phyloP scores from a whole-genome alignment of 2,329 filamentous ascomycete species.

The Penicillium sp. region DNA sequence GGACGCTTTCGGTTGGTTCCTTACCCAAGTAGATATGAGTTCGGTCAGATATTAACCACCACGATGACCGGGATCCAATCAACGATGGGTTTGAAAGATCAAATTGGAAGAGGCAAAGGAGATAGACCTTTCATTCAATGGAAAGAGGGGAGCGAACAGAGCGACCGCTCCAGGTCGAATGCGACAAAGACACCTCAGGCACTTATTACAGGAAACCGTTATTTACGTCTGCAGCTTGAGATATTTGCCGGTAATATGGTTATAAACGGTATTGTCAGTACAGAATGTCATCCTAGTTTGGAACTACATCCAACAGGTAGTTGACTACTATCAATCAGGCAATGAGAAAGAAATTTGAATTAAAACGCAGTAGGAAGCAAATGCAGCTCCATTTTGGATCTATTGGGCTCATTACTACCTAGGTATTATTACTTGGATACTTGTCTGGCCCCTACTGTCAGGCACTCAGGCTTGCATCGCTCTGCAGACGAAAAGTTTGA shows the following conservation, averaged over 20 bases:
- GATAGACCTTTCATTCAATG: neutral
- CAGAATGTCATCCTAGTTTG: no score
- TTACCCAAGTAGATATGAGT: slow-evolving; percentile 14
- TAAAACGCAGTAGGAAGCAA: no score
- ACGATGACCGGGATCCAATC: neutral
- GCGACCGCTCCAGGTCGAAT: neutral
- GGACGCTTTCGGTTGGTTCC: slow-evolving; percentile 14
- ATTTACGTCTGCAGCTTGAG: slow-evolving; percentile 1
- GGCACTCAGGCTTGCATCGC: slow-evolving; percentile 17
- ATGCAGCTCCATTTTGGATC: no score
- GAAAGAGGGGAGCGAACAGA: neutral
- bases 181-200: slow-evolving; percentile 1
- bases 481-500: neutral
- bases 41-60: slow-evolving; percentile 2
- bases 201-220: neutral
- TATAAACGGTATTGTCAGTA: neutral
- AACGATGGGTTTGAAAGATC: no score
- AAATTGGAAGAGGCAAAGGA: neutral
- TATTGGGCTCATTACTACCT: slow-evolving; percentile 7
- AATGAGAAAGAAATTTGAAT: no score
- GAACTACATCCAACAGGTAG: no score
- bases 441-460: slow-evolving; percentile 2
- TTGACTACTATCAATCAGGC: no score
- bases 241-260: neutral
- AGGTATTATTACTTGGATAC: slow-evolving; percentile 3